Conservation (phyloP, 495 filamentous ascomycete genomes). For the Tuber borchii region DNA sequence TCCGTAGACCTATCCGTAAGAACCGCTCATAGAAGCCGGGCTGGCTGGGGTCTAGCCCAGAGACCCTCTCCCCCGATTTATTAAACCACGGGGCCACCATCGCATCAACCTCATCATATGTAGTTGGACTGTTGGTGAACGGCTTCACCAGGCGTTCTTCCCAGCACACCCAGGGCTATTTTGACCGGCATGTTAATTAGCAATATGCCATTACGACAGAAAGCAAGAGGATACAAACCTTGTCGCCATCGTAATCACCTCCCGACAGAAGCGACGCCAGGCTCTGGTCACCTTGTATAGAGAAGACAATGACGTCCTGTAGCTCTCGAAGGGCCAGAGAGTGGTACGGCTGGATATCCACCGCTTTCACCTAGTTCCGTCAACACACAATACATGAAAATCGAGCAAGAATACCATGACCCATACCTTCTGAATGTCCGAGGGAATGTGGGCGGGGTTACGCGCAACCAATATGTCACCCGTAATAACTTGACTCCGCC, state of each 20-base stretch:
- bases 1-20: slow-evolving; percentile 26
- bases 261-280: slow-evolving; percentile 79
- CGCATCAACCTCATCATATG: slow-evolving; percentile 49
- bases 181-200: background rate
- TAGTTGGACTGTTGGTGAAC: slow-evolving; percentile 61
- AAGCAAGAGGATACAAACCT: slow-evolving; percentile 41
- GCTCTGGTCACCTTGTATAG: slow-evolving; percentile 59
- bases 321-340: slow-evolving; percentile 60
- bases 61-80: slow-evolving; percentile 43
- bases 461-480: slow-evolving; percentile 73
- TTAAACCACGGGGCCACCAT: slow-evolving; percentile 55
- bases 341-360: slow-evolving; percentile 48
- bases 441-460: slow-evolving; percentile 68
- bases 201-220: background rate
- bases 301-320: slow-evolving; percentile 81
- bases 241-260: slow-evolving; percentile 93
- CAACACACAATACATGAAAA: slow-evolving; percentile 2
- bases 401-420: slow-evolving; percentile 39
- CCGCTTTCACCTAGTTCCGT: slow-evolving; percentile 46
- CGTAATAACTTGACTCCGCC: slow-evolving; percentile 43
- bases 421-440: slow-evolving; percentile 70
- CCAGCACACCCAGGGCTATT: slow-evolving; percentile 74
- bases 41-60: slow-evolving; percentile 48
- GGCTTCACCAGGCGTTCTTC: slow-evolving; percentile 63
- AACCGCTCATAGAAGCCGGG: slow-evolving; percentile 58